Evolutionary conservation across 108 stramenopile genomes (phyloP).

Genomic region (Pseudonitzschia multiseries): DNA sequence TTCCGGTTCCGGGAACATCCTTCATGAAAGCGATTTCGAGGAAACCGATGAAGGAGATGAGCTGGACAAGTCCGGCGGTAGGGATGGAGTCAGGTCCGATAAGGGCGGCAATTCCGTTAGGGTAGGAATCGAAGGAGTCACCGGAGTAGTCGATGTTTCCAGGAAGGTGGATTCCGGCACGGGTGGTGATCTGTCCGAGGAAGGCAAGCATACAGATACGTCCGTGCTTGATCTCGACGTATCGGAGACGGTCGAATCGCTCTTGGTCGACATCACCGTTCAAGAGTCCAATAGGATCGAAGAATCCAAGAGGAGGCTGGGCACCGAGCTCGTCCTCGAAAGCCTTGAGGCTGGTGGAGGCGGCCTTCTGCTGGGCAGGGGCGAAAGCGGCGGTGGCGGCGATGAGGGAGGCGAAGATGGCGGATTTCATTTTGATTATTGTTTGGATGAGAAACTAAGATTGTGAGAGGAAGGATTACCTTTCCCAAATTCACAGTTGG

Average conservation of each 20-base stretch:
- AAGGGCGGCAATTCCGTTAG: conserved; percentile 56
- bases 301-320: conserved; percentile 87
- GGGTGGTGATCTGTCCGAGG: conserved; percentile 54
- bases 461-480: no score
- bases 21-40: conserved; percentile 61
- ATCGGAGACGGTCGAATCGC: conserved; percentile 68
- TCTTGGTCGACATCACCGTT: conserved; percentile 43
- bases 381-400: conserved; percentile 75
- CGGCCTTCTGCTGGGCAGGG: conserved; percentile 52
- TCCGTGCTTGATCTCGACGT: conserved; percentile 93
- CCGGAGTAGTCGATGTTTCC: no score
- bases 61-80: conserved; percentile 50
- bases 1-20: conserved; percentile 48
- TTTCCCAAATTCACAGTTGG: no score
- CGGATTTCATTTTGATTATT: conserved; percentile 60
- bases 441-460: neutral
- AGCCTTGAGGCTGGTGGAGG: conserved; percentile 49
- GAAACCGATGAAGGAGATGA: conserved; percentile 68
- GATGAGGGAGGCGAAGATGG: conserved; percentile 60
- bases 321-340: conserved; percentile 85
- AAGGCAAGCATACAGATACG: conserved; percentile 75
- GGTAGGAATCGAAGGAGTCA: conserved; percentile 50
- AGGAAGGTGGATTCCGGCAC: no score
- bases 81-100: conserved; percentile 51
- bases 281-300: conserved; percentile 69